Evolutionary conservation across 768 basidiomycete genomes (phyloP).

Genomic region (Harrya chromipes): DNA sequence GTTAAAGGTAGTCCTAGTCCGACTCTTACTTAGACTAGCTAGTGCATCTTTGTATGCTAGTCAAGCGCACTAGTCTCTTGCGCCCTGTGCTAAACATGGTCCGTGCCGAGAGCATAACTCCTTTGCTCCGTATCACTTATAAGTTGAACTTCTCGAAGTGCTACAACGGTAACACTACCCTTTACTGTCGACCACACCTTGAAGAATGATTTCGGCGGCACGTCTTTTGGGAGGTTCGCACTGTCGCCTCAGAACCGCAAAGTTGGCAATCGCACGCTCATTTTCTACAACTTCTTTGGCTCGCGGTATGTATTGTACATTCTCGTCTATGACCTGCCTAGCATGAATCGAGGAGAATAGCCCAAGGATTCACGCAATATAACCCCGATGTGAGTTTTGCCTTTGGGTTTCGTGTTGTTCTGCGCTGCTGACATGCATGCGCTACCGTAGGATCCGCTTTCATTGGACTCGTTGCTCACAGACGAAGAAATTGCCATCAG

Average conservation of each 20-base stretch:
- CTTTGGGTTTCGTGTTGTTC: neutral
- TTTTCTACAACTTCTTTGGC: conserved; percentile 19
- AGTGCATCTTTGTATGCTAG: too few species aligned
- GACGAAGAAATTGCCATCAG: conserved; percentile 90
- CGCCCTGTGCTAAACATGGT: conserved; percentile 4
- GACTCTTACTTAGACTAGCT: too few species aligned
- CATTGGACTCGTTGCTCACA: conserved; percentile 72
- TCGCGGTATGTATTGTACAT: conserved; percentile 16
- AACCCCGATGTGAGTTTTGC: conserved; percentile 16
- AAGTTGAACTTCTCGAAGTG: neutral
- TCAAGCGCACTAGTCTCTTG: too few species aligned
- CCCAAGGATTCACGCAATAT: conserved; percentile 21
- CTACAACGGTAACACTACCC: neutral
- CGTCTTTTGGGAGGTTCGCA: conserved; percentile 6
- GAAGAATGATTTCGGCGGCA: neutral
- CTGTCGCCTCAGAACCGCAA: conserved; percentile 9
- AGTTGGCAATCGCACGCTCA: conserved; percentile 9
- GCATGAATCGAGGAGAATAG: conserved; percentile 5
- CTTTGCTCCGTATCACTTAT: neutral
- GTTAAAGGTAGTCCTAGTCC: too few species aligned
- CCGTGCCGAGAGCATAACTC: conserved; percentile 13
- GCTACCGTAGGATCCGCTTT: conserved; percentile 77
- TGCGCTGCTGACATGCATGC: conserved; percentile 2
- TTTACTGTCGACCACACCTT: neutral
- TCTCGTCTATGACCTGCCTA: neutral